These are phyloP conservation scores for Amborella trichopoda DNA, from an alignment of 164 flowering plant genomes.

Conservation along the genomic window DNA sequence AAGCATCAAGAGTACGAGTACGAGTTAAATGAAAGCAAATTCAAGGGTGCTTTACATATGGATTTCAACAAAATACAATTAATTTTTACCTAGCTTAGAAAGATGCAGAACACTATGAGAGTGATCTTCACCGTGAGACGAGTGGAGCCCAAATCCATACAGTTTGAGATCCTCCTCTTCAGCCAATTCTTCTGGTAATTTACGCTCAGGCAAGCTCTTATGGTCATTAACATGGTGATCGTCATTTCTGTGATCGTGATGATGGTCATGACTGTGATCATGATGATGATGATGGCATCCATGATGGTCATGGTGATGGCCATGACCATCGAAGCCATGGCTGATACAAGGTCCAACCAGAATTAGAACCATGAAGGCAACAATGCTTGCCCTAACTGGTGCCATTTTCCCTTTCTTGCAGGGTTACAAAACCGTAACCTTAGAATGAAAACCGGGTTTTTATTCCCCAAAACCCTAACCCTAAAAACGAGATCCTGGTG, in stretches of 20 bases:
- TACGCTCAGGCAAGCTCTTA: slow-evolving; percentile 14
- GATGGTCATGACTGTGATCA: slow-evolving; percentile 12
- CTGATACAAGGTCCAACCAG: no score
- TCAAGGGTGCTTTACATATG: neutral
- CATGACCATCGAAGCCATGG: neutral
- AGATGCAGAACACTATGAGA: slow-evolving; percentile 19
- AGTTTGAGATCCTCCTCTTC: slow-evolving; percentile 79
- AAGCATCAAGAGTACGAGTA: neutral
- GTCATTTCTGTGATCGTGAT: slow-evolving; percentile 7
- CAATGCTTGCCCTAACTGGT: no score
- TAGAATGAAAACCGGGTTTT: no score
- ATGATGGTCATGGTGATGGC: slow-evolving; percentile 20
- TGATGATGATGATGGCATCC: slow-evolving; percentile 18
- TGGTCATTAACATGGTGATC: slow-evolving; percentile 10
- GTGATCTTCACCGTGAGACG: slow-evolving; percentile 19
- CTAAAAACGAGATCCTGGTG: neutral
- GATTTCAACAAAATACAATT: slow-evolving; percentile 1
- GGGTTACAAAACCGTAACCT: no score
- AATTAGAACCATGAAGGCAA: no score
- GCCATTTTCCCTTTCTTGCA: no score
- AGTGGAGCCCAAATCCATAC: slow-evolving; percentile 28
- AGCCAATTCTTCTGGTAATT: slow-evolving; percentile 83
- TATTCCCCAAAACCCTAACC: neutral
- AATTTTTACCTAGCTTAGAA: slow-evolving; percentile 48
- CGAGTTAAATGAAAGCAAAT: neutral